These are phyloP conservation scores for Microdochium nivale DNA, from an alignment of 2,329 filamentous ascomycete genomes.

Conservation along the genomic window DNA sequence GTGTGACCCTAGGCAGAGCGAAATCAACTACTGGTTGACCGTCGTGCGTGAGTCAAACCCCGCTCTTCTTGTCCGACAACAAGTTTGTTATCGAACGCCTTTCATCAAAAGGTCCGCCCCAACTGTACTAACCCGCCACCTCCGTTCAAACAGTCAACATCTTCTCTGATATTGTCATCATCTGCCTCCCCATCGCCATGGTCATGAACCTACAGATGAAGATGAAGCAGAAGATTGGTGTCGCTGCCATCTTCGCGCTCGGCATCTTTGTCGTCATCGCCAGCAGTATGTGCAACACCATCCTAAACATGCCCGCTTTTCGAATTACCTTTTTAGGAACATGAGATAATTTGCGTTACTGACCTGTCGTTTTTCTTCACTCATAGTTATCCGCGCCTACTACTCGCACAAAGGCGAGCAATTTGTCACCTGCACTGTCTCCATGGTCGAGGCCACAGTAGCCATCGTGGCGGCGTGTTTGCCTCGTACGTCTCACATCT, in stretches of 20 bases:
- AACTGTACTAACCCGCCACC: slow-evolving; percentile 3
- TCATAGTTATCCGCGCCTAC: slow-evolving; percentile 22
- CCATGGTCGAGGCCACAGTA: slow-evolving; percentile 27
- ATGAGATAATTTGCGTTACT: not conserved
- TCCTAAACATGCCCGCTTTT: no score
- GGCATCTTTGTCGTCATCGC: slow-evolving; percentile 21
- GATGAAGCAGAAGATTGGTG: slow-evolving; percentile 21
- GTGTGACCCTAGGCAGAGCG: slow-evolving; percentile 5
- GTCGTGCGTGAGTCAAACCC: slow-evolving; percentile 6
- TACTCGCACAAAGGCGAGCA: slow-evolving; percentile 23
- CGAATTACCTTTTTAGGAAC: no score
- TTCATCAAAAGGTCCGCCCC: no score
- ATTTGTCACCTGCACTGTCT: slow-evolving; percentile 27
- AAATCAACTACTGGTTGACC: slow-evolving; percentile 9
- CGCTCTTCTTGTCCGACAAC: no score
- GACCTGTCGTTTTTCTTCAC: not conserved
- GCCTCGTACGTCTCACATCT: slow-evolving; percentile 13
- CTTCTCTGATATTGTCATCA: slow-evolving; percentile 9
- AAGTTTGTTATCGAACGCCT: no score
- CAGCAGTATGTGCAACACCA: slow-evolving; percentile 13
- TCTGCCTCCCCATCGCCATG: slow-evolving; percentile 24
- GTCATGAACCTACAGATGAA: slow-evolving; percentile 24
- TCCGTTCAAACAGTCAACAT: not conserved
- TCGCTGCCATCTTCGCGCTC: slow-evolving; percentile 20
- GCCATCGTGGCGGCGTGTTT: slow-evolving; percentile 30